Conservation (phyloP, 805 yeast genomes). For the Candida hispaniensis region DNA sequence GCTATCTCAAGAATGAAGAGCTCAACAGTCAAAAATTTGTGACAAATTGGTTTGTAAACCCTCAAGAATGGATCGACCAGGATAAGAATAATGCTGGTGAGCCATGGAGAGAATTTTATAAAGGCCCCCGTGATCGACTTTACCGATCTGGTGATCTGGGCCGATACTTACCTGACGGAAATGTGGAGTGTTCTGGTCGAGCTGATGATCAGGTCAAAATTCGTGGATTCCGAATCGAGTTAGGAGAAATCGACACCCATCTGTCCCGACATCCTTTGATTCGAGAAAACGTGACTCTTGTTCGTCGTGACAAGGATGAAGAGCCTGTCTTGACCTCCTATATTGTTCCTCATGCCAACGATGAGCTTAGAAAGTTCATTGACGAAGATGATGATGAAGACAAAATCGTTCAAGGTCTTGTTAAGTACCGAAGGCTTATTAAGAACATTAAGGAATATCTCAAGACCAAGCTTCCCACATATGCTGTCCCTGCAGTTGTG, state of each 20-base stretch:
- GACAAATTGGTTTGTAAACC: conserved; percentile 78
- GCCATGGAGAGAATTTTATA: conserved; percentile 71
- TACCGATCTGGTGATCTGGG: conserved; percentile 98
- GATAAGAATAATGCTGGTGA: conserved; percentile 37
- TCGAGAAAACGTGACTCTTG: conserved; percentile 86
- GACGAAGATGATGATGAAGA: conserved; percentile 37
- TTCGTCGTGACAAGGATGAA: conserved; percentile 81
- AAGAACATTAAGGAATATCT: conserved; percentile 72
- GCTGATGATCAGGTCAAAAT: conserved; percentile 98
- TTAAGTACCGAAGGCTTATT: conserved; percentile 62
- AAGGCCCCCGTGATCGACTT: conserved; percentile 90
- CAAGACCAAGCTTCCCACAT: conserved; percentile 80
- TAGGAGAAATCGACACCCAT: conserved; percentile 97
- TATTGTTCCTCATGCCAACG: conserved; percentile 54
- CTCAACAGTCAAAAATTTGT: conserved; percentile 80
- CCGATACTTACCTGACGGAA: conserved; percentile 91
- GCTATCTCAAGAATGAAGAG: conserved; percentile 86
- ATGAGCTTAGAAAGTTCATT: conserved; percentile 35
- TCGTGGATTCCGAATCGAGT: conserved; percentile 95
- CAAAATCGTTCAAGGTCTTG: conserved; percentile 69
- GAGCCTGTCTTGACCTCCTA: conserved; percentile 88
- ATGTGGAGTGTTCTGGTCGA: conserved; percentile 96
- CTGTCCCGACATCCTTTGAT: conserved; percentile 87
- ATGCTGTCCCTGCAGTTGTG: conserved; percentile 86
- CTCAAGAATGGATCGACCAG: conserved; percentile 47